A percentile compares a stretch with the other conserved stretches of the same genome.
These are phyloP conservation scores for Leishmania aethiopica DNA, from an alignment of 208 protist species.

Conservation along the genomic window DNA sequence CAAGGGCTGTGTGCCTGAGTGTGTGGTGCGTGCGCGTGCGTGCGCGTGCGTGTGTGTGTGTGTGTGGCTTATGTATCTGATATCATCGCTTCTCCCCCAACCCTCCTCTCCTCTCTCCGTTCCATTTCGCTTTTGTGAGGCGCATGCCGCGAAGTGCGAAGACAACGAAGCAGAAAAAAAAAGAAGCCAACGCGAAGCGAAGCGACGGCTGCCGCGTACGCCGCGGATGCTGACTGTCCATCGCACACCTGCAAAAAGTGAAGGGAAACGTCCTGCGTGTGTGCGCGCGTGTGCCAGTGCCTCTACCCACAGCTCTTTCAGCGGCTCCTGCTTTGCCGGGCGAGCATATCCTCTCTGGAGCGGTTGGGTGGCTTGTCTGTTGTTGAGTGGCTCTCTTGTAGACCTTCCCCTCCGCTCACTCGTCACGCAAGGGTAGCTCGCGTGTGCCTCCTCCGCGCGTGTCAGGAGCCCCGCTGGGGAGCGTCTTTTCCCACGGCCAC, in stretches of 20 bases:
- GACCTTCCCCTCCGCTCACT: background rate
- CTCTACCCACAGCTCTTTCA: background rate
- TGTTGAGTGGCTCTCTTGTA: background rate
- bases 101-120: too few species aligned
- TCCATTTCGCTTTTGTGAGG: background rate
- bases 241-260: background rate
- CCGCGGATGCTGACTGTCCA: background rate
- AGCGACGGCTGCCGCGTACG: background rate
- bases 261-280: background rate
- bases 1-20: background rate
- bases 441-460: background rate
- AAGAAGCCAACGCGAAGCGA: background rate
- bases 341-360: background rate
- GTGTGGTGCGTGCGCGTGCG: background rate
- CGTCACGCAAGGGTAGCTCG: background rate
- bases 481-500: too few species aligned
- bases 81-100: background rate
- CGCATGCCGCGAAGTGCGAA: background rate
- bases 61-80: constrained; percentile 4
- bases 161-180: too few species aligned
- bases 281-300: background rate
- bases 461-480: background rate
- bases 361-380: background rate
- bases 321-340: background rate
- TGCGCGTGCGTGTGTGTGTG: background rate